Conservation (phyloP, 495 filamentous ascomycete genomes). For the Penicillium antarcticum region DNA sequence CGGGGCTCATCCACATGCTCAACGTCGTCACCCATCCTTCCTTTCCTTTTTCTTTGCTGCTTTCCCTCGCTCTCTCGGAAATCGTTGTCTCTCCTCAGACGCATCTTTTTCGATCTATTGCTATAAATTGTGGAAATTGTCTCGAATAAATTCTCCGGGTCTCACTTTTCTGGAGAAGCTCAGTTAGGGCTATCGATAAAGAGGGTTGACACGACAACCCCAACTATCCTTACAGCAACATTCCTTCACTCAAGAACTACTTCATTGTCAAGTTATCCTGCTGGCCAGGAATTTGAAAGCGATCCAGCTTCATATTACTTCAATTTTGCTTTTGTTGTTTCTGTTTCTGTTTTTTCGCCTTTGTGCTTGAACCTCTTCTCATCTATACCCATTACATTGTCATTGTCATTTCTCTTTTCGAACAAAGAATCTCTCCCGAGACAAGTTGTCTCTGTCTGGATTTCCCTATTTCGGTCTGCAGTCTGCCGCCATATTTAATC, state of each 20-base stretch:
- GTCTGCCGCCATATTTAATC: background rate
- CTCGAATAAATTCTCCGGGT: slow-evolving; percentile 26
- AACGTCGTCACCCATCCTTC: slow-evolving; percentile 24
- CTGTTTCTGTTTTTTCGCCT: slow-evolving; percentile 6
- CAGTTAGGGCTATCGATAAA: slow-evolving; percentile 37
- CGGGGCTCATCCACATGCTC: slow-evolving; percentile 38
- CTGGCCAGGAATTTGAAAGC: slow-evolving; percentile 20
- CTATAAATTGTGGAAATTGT: slow-evolving; percentile 18
- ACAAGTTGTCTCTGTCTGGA: background rate
- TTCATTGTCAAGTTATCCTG: slow-evolving; percentile 23
- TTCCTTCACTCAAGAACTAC: slow-evolving; percentile 21
- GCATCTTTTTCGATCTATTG: slow-evolving; percentile 17
- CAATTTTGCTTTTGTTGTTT: slow-evolving; percentile 7
- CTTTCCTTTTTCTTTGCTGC: slow-evolving; percentile 11
- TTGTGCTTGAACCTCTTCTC: too few species aligned
- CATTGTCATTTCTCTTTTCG: background rate
- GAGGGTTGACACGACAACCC: slow-evolving; percentile 48
- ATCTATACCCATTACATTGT: background rate
- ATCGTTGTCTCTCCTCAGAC: slow-evolving; percentile 9
- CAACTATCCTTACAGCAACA: slow-evolving; percentile 44
- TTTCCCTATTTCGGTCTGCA: background rate
- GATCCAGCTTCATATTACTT: background rate
- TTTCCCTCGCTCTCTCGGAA: slow-evolving; percentile 1
- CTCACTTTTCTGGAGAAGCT: slow-evolving; percentile 19
- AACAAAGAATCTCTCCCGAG: too few species aligned